Conservation (phyloP, 371 early-diverging fungal genomes). For the Syncephalis fuscata region DNA sequence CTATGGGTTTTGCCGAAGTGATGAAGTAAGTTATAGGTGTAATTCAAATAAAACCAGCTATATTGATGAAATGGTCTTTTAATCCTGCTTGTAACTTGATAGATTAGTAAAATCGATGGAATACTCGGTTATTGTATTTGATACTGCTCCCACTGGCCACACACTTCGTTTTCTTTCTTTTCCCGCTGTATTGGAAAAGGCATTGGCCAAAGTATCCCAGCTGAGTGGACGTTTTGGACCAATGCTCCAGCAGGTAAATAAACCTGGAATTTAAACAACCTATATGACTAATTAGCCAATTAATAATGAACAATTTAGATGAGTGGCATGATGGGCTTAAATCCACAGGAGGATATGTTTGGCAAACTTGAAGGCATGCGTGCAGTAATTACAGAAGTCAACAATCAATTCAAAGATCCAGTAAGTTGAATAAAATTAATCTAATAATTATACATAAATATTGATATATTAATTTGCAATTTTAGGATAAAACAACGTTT, state of each 20-base stretch:
- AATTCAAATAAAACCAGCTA: neutral
- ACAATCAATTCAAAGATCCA: constrained; percentile 91
- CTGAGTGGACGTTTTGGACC: constrained; percentile 87
- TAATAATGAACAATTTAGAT: constrained; percentile 22
- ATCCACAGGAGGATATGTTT: constrained; percentile 89
- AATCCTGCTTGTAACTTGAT: no score
- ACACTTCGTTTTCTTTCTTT: constrained; percentile 96
- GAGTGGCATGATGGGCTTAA: constrained; percentile 90
- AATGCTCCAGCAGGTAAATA: constrained; percentile 68
- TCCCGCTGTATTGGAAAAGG: constrained; percentile 92
- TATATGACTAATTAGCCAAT: neutral
- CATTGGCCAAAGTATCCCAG: constrained; percentile 83
- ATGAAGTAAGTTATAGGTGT: constrained; percentile 63
- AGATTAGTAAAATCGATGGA: constrained; percentile 83
- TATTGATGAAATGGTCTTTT: constrained; percentile 6
- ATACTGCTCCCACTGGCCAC: constrained; percentile 99
- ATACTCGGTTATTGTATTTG: constrained; percentile 94
- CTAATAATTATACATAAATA: neutral
- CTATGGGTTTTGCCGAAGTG: constrained; percentile 97
- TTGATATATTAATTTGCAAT: neutral
- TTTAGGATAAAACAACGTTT: constrained; percentile 89
- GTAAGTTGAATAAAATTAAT: constrained; percentile 21
- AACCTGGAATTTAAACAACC: constrained; percentile 4
- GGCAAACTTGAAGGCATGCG: constrained; percentile 88
- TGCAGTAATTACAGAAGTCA: constrained; percentile 86